Evolutionary conservation across 1,284 basidiomycete species (phyloP).

Genomic region (Boletus smithii): DNA sequence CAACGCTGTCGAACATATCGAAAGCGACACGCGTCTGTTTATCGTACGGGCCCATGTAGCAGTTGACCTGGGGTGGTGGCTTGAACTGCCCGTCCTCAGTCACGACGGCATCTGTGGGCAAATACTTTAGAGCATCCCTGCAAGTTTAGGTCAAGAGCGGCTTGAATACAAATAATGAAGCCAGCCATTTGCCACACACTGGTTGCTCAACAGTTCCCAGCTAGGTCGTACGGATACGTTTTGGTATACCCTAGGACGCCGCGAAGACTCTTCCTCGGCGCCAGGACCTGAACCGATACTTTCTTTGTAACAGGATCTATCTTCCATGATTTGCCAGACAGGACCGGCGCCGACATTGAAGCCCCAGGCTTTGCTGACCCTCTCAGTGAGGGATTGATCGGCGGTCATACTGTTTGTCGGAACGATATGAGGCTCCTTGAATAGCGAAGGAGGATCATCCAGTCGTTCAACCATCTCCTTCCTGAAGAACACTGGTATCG

Average conservation of each 20-base stretch:
- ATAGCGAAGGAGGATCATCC: constrained; percentile 42
- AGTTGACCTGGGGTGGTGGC: constrained; percentile 53
- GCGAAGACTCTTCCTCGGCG: constrained; percentile 41
- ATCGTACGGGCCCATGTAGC: constrained; percentile 59
- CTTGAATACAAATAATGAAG: constrained; percentile 7
- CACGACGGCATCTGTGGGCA: constrained; percentile 49
- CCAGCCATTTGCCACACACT: constrained; percentile 42
- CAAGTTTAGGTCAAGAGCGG: constrained; percentile 5
- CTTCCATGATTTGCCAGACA: constrained; percentile 69
- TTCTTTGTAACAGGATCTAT: constrained; percentile 75
- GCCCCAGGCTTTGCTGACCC: constrained; percentile 60
- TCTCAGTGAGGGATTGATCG: constrained; percentile 28
- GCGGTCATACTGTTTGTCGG: constrained; percentile 39
- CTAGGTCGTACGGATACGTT: constrained; percentile 42
- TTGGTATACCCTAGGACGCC: constrained; percentile 57
- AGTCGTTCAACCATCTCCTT: constrained; percentile 56
- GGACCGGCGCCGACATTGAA: constrained; percentile 71
- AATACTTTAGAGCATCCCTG: constrained; percentile 55
- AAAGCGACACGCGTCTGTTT: constrained; percentile 50
- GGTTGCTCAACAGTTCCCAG: constrained; percentile 43
- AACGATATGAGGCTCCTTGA: constrained; percentile 18
- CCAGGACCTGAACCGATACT: constrained; percentile 33
- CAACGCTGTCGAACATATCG: constrained; percentile 50
- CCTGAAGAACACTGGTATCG: constrained; percentile 54
- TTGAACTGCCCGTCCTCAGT: constrained; percentile 47